Conservation (phyloP, 2,329 filamentous ascomycete genomes). For the Metarhizium brunneum region DNA sequence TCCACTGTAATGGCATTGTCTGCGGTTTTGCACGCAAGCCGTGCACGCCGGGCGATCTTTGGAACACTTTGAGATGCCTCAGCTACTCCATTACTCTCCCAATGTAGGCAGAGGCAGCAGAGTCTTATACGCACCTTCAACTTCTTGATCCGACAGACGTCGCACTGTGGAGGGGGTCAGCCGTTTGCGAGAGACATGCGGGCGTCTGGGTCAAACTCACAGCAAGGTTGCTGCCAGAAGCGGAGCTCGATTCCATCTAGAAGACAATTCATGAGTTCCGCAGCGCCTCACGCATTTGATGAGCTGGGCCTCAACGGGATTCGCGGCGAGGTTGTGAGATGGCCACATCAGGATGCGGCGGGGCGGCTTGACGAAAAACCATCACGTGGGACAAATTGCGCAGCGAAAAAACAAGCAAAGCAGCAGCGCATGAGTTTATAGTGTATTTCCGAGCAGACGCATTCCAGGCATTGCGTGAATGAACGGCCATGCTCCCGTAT, state of each 20-base stretch:
- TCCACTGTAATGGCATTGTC: conserved; percentile 17
- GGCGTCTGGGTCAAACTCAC: not conserved
- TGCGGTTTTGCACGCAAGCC: conserved; percentile 14
- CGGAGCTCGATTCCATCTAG: not conserved
- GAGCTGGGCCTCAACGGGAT: not conserved
- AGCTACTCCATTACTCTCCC: not conserved
- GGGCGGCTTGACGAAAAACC: not conserved
- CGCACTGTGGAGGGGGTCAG: conserved; percentile 4
- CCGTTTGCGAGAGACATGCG: not conserved
- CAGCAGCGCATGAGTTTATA: not conserved
- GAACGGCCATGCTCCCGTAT: no score
- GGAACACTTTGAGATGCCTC: conserved; percentile 12
- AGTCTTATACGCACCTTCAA: conserved; percentile 1
- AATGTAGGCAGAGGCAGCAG: not conserved
- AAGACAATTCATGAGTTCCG: not conserved
- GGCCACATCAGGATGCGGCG: not conserved
- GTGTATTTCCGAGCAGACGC: no score
- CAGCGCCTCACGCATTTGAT: not conserved
- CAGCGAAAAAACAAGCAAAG: conserved; percentile 1
- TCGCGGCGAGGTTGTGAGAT: not conserved
- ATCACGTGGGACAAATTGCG: not conserved
- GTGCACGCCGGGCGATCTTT: conserved; percentile 15
- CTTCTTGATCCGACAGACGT: conserved; percentile 10
- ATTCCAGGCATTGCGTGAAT: no score
- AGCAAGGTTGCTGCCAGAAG: not conserved